These are phyloP conservation scores for Solanum infundibuliforme DNA, from an alignment of 257 asterid species.

Conservation along the genomic window DNA sequence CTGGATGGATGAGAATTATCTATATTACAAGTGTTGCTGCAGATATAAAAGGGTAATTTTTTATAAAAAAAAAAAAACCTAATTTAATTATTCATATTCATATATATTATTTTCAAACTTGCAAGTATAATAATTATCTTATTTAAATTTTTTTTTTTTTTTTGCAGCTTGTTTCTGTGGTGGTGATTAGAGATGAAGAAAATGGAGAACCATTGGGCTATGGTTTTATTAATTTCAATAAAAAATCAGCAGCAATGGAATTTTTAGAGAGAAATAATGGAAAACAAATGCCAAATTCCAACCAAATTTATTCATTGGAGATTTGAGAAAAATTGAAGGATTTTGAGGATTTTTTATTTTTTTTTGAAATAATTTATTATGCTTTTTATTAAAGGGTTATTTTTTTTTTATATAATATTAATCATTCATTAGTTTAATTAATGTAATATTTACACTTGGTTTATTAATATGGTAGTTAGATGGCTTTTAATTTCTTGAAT, in stretches of 20 bases:
- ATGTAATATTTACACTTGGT: background rate
- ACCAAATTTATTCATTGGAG: background rate
- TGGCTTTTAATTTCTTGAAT: background rate
- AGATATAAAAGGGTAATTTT: background rate
- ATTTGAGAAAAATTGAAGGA: background rate
- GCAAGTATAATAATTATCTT: background rate
- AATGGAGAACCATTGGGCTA: slow-evolving; percentile 2
- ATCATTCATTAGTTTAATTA: background rate
- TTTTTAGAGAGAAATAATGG: background rate
- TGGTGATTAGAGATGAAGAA: background rate
- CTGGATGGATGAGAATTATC: slow-evolving; percentile 27
- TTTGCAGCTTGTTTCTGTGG: background rate
- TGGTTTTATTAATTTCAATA: slow-evolving; percentile 10
- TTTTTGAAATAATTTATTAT: background rate
- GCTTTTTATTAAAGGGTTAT: background rate
- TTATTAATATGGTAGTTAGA: background rate
- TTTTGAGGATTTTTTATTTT: background rate
- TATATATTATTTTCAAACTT: background rate
- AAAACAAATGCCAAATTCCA: background rate
- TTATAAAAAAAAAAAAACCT: background rate
- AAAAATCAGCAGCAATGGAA: background rate
- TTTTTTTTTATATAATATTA: background rate
- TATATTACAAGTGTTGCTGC: slow-evolving; percentile 13
- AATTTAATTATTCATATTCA: background rate
- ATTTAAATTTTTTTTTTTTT: background rate